Evolutionary conservation across 108 stramenopile species (phyloP).

Genomic region (Nitzschia palea): DNA sequence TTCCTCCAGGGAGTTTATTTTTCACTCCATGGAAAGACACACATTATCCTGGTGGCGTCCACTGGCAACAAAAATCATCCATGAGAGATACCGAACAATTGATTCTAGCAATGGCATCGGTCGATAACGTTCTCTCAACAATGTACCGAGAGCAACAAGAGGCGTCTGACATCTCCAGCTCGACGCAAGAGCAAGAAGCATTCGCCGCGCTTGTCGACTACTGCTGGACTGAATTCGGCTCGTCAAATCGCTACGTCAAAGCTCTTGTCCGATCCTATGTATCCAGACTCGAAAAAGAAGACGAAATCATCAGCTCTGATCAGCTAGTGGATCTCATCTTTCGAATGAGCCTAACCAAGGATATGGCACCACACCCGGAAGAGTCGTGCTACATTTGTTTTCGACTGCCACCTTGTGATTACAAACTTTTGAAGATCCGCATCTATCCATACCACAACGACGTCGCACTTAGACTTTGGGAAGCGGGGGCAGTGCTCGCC

Average conservation of each 20-base stretch:
- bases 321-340: conserved; percentile 35
- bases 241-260: conserved; percentile 47
- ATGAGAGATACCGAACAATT: conserved; percentile 4
- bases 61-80: no score
- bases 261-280: conserved; percentile 40
- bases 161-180: background rate
- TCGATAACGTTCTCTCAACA: conserved; percentile 6
- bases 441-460: conserved; percentile 75
- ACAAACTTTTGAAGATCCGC: conserved; percentile 34
- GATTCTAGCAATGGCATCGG: conserved; percentile 25
- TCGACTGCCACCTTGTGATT: conserved; percentile 15
- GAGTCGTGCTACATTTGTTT: conserved; percentile 45
- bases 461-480: conserved; percentile 73
- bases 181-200: conserved; percentile 17
- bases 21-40: no score
- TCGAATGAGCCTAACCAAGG: conserved; percentile 14
- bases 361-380: conserved; percentile 30
- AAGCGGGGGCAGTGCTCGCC: conserved; percentile 65
- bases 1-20: no score
- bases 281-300: conserved; percentile 25
- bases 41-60: no score
- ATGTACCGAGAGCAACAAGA: background rate
- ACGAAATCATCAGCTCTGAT: conserved; percentile 28
- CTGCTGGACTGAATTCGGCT: conserved; percentile 22
- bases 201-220: conserved; percentile 26